A percentile compares a stretch with the other conserved stretches of the same genome.
phyloP scores from a whole-genome alignment of 805 yeast genomes.

The Grigorovia yakushimaensis region DNA sequence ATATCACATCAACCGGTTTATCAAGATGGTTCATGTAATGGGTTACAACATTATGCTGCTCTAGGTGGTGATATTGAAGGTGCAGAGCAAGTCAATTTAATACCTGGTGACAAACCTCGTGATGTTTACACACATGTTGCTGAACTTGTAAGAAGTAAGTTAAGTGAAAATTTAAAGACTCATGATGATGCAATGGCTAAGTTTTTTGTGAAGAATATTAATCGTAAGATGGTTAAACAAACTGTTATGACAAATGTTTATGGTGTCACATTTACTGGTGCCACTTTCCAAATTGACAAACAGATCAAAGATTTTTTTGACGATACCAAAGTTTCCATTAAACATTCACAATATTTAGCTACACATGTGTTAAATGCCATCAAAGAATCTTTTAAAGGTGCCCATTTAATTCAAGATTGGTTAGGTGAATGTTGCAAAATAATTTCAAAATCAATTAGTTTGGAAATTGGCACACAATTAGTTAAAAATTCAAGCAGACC shows the following conservation, averaged over 20 bases:
- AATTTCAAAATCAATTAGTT: constrained; percentile 66
- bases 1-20: constrained; percentile 70
- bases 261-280: constrained; percentile 93
- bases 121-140: constrained; percentile 73
- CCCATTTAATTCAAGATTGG: constrained; percentile 96
- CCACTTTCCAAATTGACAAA: constrained; percentile 76
- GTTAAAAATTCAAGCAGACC: constrained; percentile 40
- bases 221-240: constrained; percentile 87
- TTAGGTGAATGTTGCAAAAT: constrained; percentile 74
- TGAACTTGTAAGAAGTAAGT: constrained; percentile 44
- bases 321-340: constrained; percentile 37
- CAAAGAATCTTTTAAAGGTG: constrained; percentile 79
- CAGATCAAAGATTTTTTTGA: constrained; percentile 56
- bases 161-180: constrained; percentile 42
- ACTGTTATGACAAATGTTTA: constrained; percentile 98
- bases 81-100: constrained; percentile 67
- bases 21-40: constrained; percentile 84
- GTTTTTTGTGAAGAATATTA: constrained; percentile 47
- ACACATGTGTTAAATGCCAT: constrained; percentile 72
- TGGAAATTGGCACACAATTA: constrained; percentile 45
- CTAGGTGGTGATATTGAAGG: constrained; percentile 79
- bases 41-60: constrained; percentile 81
- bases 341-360: constrained; percentile 57
- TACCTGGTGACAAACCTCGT: constrained; percentile 63
- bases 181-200: constrained; percentile 44